These are phyloP conservation scores for Alternaria infectoria DNA, from an alignment of 2,329 filamentous ascomycete genomes.

Conservation along the genomic window DNA sequence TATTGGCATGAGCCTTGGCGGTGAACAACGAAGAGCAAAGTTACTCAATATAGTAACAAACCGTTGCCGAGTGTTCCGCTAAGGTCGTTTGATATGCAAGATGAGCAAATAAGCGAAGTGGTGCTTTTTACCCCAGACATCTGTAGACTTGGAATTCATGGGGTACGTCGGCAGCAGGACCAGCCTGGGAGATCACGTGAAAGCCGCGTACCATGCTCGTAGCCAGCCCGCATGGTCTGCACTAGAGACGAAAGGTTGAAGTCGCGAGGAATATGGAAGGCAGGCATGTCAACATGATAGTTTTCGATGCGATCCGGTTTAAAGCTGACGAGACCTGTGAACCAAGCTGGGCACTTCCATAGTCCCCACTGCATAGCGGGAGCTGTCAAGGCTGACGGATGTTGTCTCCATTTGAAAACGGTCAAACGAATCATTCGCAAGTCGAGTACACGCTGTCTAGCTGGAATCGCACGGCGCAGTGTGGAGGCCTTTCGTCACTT, in stretches of 20 bases:
- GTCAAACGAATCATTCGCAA: not conserved
- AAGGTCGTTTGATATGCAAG: not conserved
- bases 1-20: conserved; percentile 9
- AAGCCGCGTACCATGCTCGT: not conserved
- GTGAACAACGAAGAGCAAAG: not conserved
- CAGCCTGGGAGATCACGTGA: not conserved
- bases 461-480: not conserved
- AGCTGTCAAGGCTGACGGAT: not conserved
- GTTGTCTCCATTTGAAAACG: not conserved
- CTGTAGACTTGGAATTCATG: not conserved
- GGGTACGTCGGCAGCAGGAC: not conserved
- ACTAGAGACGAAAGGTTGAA: not conserved
- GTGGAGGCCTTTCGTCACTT: not conserved
- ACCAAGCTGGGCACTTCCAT: not conserved
- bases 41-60: conserved; percentile 5
- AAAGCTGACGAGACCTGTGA: not conserved
- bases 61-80: conserved; percentile 18
- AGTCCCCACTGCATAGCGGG: not conserved
- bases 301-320: not conserved
- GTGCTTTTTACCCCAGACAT: conserved; percentile 2
- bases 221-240: not conserved
- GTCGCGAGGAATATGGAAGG: not conserved
- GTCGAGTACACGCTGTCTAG: not conserved
- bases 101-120: conserved; percentile 4
- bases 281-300: not conserved